Percentiles rank a stretch among this genome's conserved stretches.
Conservation (phyloP, 495 filamentous ascomycete species). For the Neurospora sublineolata region DNA sequence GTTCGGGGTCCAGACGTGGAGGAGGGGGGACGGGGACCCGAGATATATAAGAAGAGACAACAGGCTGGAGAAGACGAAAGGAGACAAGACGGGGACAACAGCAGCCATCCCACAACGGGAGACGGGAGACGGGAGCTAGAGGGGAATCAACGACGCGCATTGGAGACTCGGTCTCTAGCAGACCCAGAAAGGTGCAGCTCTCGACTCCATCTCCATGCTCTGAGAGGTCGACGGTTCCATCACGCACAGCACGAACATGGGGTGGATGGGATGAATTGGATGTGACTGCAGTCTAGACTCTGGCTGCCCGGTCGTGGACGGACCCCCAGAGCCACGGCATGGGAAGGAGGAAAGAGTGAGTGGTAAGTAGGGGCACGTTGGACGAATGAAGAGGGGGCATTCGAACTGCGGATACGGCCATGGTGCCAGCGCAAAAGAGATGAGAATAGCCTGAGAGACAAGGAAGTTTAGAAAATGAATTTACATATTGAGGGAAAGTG, state of each 20-base stretch:
- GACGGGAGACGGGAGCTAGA: not conserved
- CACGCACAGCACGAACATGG: not conserved
- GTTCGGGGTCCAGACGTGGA: not conserved
- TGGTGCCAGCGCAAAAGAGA: not conserved
- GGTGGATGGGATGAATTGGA: not conserved
- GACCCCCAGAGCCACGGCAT: not conserved
- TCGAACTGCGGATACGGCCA: not conserved
- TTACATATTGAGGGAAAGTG: not conserved
- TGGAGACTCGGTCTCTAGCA: not conserved
- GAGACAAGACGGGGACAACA: slow-evolving; percentile 7
- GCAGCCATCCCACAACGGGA: slow-evolving; percentile 2
- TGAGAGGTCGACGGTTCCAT: not conserved
- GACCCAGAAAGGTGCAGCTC: not conserved
- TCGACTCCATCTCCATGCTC: not conserved
- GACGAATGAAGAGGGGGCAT: not conserved
- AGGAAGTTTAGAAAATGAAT: not conserved
- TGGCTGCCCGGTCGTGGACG: not conserved
- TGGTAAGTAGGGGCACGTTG: not conserved
- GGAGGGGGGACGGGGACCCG: not conserved
- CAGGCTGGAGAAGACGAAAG: slow-evolving; percentile 3
- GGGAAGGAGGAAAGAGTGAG: not conserved
- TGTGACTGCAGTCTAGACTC: not conserved
- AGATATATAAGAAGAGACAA: slow-evolving; percentile 2
- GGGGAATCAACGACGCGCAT: not conserved
- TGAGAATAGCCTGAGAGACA: not conserved